A percentile compares a stretch with the other conserved stretches of the same genome.
phyloP scores from a whole-genome alignment of 805 yeast genomes.

The Brettanomyces sp. region DNA sequence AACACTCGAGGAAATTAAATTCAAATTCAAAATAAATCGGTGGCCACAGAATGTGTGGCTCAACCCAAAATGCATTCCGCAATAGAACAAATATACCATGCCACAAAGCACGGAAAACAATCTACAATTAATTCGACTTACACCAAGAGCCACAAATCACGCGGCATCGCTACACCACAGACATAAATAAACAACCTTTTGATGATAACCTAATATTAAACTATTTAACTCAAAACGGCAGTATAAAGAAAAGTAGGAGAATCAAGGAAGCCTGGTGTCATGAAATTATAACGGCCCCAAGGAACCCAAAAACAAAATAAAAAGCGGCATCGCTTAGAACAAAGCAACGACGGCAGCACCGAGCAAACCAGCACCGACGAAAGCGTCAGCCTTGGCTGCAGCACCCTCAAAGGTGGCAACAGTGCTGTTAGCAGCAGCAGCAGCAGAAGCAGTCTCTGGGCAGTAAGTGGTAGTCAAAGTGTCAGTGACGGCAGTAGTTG shows the following conservation, averaged over 20 bases:
- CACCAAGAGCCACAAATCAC: too few species aligned
- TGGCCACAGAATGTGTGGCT: too few species aligned
- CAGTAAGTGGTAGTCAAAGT: slow-evolving; percentile 38
- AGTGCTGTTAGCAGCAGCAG: slow-evolving; percentile 8
- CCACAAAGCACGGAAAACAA: too few species aligned
- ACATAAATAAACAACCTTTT: not conserved
- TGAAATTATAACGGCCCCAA: too few species aligned
- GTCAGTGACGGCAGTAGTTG: slow-evolving; percentile 4
- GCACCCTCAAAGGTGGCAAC: slow-evolving; percentile 14
- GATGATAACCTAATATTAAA: not conserved
- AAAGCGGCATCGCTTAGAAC: slow-evolving; percentile 9
- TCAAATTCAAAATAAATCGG: too few species aligned
- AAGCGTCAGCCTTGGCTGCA: slow-evolving; percentile 9
- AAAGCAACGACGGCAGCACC: slow-evolving; percentile 21
- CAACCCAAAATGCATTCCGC: too few species aligned
- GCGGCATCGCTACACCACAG: too few species aligned
- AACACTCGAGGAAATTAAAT: too few species aligned
- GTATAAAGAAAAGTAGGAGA: too few species aligned
- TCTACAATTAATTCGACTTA: too few species aligned
- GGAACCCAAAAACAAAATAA: not conserved
- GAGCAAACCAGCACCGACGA: slow-evolving; percentile 19
- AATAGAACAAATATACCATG: too few species aligned
- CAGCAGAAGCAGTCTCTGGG: slow-evolving; percentile 26
- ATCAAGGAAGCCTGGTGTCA: too few species aligned
- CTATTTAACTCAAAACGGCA: not conserved